phyloP scores from a whole-genome alignment of 2,329 filamentous ascomycete genomes.

The Claviceps purpurea region DNA sequence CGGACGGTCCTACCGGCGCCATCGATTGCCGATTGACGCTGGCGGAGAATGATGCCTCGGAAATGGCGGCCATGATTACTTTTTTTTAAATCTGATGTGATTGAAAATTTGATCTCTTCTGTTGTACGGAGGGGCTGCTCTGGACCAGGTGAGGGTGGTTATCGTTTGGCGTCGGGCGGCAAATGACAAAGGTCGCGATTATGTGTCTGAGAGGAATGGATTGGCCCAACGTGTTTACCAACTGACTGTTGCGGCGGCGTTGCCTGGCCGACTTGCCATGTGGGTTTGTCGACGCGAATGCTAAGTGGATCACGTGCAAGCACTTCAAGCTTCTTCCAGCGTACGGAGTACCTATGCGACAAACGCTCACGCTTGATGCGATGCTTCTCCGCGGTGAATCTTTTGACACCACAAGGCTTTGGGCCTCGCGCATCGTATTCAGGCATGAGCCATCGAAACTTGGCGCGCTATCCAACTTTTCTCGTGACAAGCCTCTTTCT shows the following conservation, averaged over 20 bases:
- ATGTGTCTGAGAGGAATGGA: background rate
- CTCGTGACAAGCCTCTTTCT: background rate
- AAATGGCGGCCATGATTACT: conserved; percentile 43
- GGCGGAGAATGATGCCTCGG: conserved; percentile 56
- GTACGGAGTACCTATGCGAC: no score
- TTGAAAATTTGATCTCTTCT: background rate
- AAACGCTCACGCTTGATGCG: background rate
- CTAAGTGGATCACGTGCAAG: conserved; percentile 10
- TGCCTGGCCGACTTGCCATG: conserved; percentile 2
- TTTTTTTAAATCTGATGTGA: background rate
- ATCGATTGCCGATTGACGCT: conserved; percentile 45
- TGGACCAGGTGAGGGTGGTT: background rate
- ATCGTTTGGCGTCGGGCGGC: background rate
- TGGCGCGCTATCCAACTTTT: background rate
- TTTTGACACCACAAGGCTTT: background rate
- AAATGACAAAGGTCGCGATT: background rate
- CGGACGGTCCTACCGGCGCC: conserved; percentile 46
- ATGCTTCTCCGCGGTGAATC: no score
- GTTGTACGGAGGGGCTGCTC: background rate
- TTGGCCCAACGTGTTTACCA: conserved; percentile 5
- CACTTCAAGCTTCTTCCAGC: background rate
- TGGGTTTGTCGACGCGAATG: background rate
- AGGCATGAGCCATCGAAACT: background rate
- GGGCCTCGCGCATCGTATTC: background rate
- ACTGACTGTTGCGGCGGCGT: background rate